Evolutionary conservation across 2,329 filamentous ascomycete species (phyloP).

Genomic region (Uncinocarpus reesii): DNA sequence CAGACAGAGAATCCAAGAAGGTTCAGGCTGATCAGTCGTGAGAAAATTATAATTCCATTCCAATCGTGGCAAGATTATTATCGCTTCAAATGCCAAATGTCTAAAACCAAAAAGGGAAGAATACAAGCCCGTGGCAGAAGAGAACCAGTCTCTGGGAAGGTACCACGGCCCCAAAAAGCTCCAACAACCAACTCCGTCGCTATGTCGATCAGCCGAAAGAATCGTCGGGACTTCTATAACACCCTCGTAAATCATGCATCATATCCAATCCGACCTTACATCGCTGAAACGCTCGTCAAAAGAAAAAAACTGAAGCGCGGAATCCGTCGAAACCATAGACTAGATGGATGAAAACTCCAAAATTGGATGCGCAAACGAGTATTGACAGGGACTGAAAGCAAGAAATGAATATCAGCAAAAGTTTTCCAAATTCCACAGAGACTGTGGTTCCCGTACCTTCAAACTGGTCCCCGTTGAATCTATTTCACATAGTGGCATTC

Average conservation of each 20-base stretch:
- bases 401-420: background rate
- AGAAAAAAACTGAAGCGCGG: constrained; percentile 5
- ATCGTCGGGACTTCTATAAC: background rate
- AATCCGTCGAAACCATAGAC: constrained; percentile 1
- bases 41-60: no score
- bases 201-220: constrained; percentile 2
- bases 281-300: constrained; percentile 8
- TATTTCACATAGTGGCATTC: constrained; percentile 26
- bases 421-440: background rate
- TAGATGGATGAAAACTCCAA: background rate
- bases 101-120: no score
- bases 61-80: no score
- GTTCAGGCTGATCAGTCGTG: no score
- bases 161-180: background rate
- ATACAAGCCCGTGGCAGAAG: no score
- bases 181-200: background rate
- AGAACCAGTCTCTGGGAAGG: no score
- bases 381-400: background rate
- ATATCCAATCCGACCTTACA: background rate
- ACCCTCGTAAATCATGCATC: background rate
- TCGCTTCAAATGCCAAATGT: no score
- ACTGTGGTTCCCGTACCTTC: background rate
- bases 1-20: no score
- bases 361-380: background rate
- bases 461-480: background rate